phyloP scores from a whole-genome alignment of 805 yeast genomes.

The Ogataea degrootiae region DNA sequence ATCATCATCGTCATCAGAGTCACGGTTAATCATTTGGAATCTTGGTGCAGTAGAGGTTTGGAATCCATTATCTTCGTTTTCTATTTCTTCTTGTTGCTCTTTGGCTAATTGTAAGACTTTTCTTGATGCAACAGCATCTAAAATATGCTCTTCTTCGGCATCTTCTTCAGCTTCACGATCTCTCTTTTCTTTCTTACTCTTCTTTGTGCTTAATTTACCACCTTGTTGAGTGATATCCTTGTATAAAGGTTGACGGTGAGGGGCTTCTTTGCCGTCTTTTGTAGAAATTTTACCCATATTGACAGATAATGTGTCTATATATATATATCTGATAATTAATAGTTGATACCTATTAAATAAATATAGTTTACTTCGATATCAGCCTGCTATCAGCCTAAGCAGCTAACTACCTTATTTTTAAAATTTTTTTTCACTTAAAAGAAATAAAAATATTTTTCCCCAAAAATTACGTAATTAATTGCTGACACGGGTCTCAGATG shows the following conservation, averaged over 20 bases:
- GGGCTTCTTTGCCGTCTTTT: conserved; percentile 45
- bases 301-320: not conserved
- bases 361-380: not conserved
- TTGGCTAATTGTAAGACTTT: conserved; percentile 84
- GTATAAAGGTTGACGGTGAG: conserved; percentile 77
- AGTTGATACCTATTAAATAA: not conserved
- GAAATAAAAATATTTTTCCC: too few species aligned
- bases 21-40: conserved; percentile 30
- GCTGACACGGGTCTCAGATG: too few species aligned
- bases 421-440: too few species aligned
- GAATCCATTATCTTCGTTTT: conserved; percentile 50
- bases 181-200: conserved; percentile 12
- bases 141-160: conserved; percentile 53
- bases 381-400: too few species aligned
- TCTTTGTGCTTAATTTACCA: conserved; percentile 19
- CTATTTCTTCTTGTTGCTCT: conserved; percentile 89
- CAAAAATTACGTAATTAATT: too few species aligned
- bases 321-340: not conserved
- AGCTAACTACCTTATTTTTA: too few species aligned
- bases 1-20: conserved; percentile 31
- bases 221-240: conserved; percentile 79
- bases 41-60: conserved; percentile 23
- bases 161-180: conserved; percentile 37
- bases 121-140: conserved; percentile 80
- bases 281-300: conserved; percentile 65